These are phyloP conservation scores for Thelonectria olida DNA, from an alignment of 2,329 filamentous ascomycete genomes.

Conservation along the genomic window DNA sequence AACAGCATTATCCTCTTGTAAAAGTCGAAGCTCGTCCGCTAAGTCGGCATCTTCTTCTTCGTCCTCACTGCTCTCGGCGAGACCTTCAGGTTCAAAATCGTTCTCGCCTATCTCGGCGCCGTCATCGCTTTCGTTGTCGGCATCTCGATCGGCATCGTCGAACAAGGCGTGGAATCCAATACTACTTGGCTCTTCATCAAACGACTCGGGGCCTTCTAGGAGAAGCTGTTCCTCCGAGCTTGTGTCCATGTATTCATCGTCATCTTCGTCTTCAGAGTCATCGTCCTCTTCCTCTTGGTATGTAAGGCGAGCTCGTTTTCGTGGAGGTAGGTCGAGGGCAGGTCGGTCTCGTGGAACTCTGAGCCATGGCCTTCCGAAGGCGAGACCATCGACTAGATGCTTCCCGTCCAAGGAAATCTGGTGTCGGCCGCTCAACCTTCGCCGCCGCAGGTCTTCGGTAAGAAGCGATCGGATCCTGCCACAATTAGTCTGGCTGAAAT, in stretches of 20 bases:
- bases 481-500: slow-evolving; percentile 16
- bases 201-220: slow-evolving; percentile 43
- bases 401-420: slow-evolving; percentile 83
- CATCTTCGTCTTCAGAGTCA: slow-evolving; percentile 49
- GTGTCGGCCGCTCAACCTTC: slow-evolving; percentile 78
- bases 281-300: slow-evolving; percentile 47
- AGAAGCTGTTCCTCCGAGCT: slow-evolving; percentile 38
- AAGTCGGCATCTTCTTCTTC: slow-evolving; percentile 26
- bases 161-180: slow-evolving; percentile 32
- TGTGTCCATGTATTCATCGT: slow-evolving; percentile 46
- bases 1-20: slow-evolving; percentile 32
- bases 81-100: slow-evolving; percentile 39
- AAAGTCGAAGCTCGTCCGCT: slow-evolving; percentile 31
- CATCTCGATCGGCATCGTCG: slow-evolving; percentile 29
- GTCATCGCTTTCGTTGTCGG: slow-evolving; percentile 26
- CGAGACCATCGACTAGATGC: slow-evolving; percentile 85
- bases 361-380: slow-evolving; percentile 80
- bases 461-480: slow-evolving; percentile 80
- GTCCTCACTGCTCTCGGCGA: slow-evolving; percentile 23
- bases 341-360: slow-evolving; percentile 69
- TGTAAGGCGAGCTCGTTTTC: slow-evolving; percentile 70
- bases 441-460: slow-evolving; percentile 76
- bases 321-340: slow-evolving; percentile 74
- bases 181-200: slow-evolving; percentile 27
- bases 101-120: slow-evolving; percentile 36